Conservation (phyloP, 2,329 filamentous ascomycete species). For the Ascochyta lentis region DNA sequence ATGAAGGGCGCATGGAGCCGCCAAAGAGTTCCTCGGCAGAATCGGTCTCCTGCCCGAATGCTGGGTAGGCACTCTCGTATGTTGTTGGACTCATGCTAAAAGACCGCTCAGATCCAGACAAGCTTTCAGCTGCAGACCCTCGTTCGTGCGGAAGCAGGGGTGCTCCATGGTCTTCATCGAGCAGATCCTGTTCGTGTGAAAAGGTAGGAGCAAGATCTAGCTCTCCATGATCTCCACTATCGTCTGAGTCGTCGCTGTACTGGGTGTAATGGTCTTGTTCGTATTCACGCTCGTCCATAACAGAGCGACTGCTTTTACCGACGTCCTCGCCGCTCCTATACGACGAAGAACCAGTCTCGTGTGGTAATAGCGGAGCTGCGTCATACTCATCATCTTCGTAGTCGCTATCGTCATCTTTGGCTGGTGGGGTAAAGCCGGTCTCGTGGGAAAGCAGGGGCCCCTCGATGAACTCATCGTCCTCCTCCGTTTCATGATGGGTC, state of each 20-base stretch:
- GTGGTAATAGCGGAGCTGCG: slow-evolving; percentile 44
- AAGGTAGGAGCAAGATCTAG: slow-evolving; percentile 18
- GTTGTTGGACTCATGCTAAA: slow-evolving; percentile 14
- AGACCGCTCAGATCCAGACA: slow-evolving; percentile 25
- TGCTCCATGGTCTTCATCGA: slow-evolving; percentile 14
- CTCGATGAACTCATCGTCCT: slow-evolving; percentile 14
- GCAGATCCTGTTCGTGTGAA: slow-evolving; percentile 8
- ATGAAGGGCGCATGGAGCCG: slow-evolving; percentile 12
- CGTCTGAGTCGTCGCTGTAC: slow-evolving; percentile 16
- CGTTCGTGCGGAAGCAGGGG: slow-evolving; percentile 36
- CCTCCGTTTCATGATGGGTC: slow-evolving; percentile 2
- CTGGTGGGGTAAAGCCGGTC: slow-evolving; percentile 4
- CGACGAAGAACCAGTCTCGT: slow-evolving; percentile 42
- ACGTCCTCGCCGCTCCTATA: slow-evolving; percentile 20
- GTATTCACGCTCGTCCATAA: slow-evolving; percentile 8
- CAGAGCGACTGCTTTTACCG: slow-evolving; percentile 25
- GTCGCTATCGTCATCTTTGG: slow-evolving; percentile 3
- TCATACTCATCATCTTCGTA: slow-evolving; percentile 34
- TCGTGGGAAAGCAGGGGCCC: slow-evolving; percentile 34
- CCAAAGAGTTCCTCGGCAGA: slow-evolving; percentile 17
- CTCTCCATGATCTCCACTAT: slow-evolving; percentile 3
- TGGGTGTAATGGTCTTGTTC: slow-evolving; percentile 20
- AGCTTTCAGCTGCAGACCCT: slow-evolving; percentile 16
- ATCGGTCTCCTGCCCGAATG: slow-evolving; percentile 21
- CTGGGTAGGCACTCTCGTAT: slow-evolving; percentile 13